A percentile compares a stretch with the other conserved stretches of the same genome.
Conservation (phyloP, 2,329 filamentous ascomycete genomes). For the Hysterium pulicare region DNA sequence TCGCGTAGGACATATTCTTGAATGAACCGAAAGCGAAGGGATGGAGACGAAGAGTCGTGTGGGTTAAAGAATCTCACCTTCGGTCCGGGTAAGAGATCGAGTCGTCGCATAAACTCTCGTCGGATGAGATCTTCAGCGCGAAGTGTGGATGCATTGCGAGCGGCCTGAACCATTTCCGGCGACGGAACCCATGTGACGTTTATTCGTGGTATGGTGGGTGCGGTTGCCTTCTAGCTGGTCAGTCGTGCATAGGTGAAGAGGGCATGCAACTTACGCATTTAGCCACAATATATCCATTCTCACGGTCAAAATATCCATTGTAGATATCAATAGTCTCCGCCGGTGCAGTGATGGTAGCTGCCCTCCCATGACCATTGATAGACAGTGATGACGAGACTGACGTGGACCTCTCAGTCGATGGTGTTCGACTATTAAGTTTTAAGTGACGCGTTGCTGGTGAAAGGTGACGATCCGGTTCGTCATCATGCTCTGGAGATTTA, state of each 20-base stretch:
- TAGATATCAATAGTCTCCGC: conserved; percentile 26
- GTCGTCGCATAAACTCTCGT: conserved; percentile 32
- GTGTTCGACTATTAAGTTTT: conserved; percentile 10
- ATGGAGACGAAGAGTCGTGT: conserved; percentile 53
- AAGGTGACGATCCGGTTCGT: conserved; percentile 14
- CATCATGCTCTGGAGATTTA: conserved; percentile 19
- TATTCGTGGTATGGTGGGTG: conserved; percentile 20
- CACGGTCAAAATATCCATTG: conserved; percentile 39
- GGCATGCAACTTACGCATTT: conserved; percentile 22
- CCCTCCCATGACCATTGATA: background rate
- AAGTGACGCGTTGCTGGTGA: conserved; percentile 21
- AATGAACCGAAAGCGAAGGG: conserved; percentile 67
- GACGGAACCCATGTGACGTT: conserved; percentile 35
- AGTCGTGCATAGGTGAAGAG: conserved; percentile 6
- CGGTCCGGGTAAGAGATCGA: conserved; percentile 27
- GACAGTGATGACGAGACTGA: conserved; percentile 15
- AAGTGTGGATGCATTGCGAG: conserved; percentile 21
- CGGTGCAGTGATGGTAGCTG: background rate
- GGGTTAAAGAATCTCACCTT: conserved; percentile 62
- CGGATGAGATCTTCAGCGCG: conserved; percentile 37
- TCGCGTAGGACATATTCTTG: conserved; percentile 56
- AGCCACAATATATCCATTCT: conserved; percentile 36
- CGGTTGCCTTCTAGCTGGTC: conserved; percentile 9
- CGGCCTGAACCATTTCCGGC: conserved; percentile 31
- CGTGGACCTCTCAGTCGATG: conserved; percentile 20